Base-by-base conservation (phyloP, 2,329 filamentous ascomycete species). In the Hypoxylon sp. region DNA sequence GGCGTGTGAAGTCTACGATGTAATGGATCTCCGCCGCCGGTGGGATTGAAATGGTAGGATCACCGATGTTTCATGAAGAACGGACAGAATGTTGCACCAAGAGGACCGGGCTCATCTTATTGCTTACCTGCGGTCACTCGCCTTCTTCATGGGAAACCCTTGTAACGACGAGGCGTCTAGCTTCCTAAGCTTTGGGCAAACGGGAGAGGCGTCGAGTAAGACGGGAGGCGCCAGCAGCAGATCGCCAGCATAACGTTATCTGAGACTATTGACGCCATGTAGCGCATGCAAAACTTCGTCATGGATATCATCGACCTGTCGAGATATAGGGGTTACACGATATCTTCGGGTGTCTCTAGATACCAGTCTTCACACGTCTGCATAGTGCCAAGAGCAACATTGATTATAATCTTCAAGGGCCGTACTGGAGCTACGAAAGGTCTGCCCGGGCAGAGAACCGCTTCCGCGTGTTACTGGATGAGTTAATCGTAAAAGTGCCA, bases 31-130 rank as follows among this genome's bases (percentile, higher is more conserved):
- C 24, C 48, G 37, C 37, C 37, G 17, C 64, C 61, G 57, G 55
- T 56, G 41, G 52, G 24, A 56, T 37, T 44, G 48, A 57, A 44
- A 56, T 54, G 57, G 61, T 64, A 64, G 51, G 44, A 48, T 62
- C 51, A 54, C 50, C 61, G 51, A 56, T 58, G 61, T 67, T 62
- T 62, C 61, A 62, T 65, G 19, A 28, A n/a, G 51, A 61, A 37
- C 49, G 43, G 17, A 39, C 11, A 30, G 39, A 17, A 56, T 58
- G 59, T 58, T 56, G 60, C 48, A 64, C 64, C 47, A 43, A 34
- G 34, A 47, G 26, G 44, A 49, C 39, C 15, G 49, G 59, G 52
- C 48, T 32, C 47, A 17, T 58, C n/a, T 28, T 37, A 51, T 54
- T 46, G 48, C 48, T 64, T 53, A 19, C 48, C 41, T 61, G 20